A percentile compares a stretch with the other conserved stretches of the same genome.
Evolutionary conservation across 768 basidiomycete species (phyloP).

Genomic region (Crepidotus variabilis): DNA sequence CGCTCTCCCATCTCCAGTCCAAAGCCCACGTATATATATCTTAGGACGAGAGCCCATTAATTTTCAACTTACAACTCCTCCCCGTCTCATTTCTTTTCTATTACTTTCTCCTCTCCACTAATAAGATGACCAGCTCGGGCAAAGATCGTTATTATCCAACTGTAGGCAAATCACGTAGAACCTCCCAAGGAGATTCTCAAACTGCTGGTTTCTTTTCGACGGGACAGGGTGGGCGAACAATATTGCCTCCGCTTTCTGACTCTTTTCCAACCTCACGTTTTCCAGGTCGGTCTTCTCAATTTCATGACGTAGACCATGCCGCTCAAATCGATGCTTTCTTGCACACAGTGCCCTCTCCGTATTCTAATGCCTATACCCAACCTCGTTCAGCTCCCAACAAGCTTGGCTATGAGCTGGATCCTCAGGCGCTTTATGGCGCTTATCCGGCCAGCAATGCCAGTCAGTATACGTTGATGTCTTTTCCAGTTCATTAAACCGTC

Average conservation of each 20-base stretch:
- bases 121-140: constrained; percentile 65
- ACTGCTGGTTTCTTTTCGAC: constrained; percentile 64
- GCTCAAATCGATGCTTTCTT: constrained; percentile 54
- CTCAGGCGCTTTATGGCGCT: constrained; percentile 38
- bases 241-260: constrained; percentile 82
- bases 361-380: constrained; percentile 58
- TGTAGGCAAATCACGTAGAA: constrained; percentile 64
- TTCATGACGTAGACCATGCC: constrained; percentile 45
- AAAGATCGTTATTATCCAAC: constrained; percentile 70
- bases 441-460: constrained; percentile 33
- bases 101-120: constrained; percentile 55
- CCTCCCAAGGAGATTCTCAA: constrained; percentile 60
- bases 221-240: constrained; percentile 87
- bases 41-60: constrained; percentile 12
- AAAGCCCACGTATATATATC: constrained; percentile 11
- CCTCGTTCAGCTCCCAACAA: constrained; percentile 58
- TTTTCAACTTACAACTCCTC: constrained; percentile 36
- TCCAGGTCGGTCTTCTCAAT: constrained; percentile 80
- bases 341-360: constrained; percentile 56
- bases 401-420: constrained; percentile 48
- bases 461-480: constrained; percentile 25
- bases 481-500: constrained; percentile 18
- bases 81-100: constrained; percentile 55
- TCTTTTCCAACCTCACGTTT: constrained; percentile 86
- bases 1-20: constrained; percentile 6